Conservation (phyloP, 1,139 yeast genomes). For the Scheffersomyces segobiensis region DNA sequence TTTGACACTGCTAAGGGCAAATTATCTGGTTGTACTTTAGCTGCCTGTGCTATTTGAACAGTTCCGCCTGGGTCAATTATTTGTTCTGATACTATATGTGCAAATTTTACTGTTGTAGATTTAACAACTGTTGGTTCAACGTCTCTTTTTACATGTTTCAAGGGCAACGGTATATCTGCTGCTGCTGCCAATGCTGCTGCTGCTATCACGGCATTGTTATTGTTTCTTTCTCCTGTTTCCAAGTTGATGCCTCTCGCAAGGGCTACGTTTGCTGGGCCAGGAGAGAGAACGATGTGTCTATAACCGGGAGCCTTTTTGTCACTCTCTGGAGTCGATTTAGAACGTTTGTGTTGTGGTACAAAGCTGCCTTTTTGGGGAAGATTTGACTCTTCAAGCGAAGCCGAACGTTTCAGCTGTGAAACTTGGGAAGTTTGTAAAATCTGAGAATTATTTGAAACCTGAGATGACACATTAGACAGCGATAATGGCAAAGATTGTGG, state of each 20-base stretch:
- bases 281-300: constrained; percentile 22
- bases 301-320: constrained; percentile 2
- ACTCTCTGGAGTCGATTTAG: constrained; percentile 24
- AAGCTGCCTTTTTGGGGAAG: constrained; percentile 17
- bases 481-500: constrained; percentile 2
- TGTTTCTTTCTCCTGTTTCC: constrained; percentile 37
- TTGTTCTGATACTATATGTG: neutral
- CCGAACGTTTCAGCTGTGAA: constrained; percentile 1
- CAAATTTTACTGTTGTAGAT: neutral
- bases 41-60: neutral
- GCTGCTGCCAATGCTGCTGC: constrained; percentile 76
- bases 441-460: neutral
- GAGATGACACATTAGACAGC: neutral
- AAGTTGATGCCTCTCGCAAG: constrained; percentile 44
- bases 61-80: neutral
- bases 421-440: neutral
- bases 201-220: constrained; percentile 58
- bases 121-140: neutral
- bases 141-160: constrained; percentile 17
- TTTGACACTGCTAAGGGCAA: neutral
- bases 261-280: constrained; percentile 53
- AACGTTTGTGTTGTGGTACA: constrained; percentile 22
- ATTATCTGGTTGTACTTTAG: neutral
- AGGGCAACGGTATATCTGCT: constrained; percentile 63
- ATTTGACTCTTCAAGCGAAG: constrained; percentile 13